Conservation (phyloP, 2,329 filamentous ascomycete genomes). For the Coniella lustricola region DNA sequence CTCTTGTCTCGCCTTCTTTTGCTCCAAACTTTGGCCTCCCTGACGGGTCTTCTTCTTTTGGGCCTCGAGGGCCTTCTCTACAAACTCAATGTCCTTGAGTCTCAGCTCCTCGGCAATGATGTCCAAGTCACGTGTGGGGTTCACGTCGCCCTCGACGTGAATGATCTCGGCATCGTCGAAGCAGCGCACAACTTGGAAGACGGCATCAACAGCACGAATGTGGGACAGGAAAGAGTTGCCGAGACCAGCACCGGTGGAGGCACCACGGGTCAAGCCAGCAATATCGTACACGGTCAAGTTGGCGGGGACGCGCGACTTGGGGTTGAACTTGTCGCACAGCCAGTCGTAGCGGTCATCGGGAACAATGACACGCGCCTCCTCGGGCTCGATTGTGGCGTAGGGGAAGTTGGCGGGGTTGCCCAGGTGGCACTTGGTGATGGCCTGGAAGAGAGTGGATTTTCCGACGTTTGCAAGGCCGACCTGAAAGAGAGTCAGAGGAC, state of each 20-base stretch:
- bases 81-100: constrained; percentile 98
- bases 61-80: constrained; percentile 88
- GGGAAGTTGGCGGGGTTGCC: constrained; percentile 99
- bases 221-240: constrained; percentile 98
- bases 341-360: constrained; percentile 95
- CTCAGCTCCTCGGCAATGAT: constrained; percentile 97
- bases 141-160: constrained; percentile 97
- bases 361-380: constrained; percentile 95
- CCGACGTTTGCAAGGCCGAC: constrained; percentile 98
- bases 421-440: constrained; percentile 94
- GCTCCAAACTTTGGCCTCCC: constrained; percentile 91
- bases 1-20: constrained; percentile 95
- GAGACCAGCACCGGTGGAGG: constrained; percentile 93
- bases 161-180: constrained; percentile 99
- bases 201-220: constrained; percentile 95
- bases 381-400: constrained; percentile 97
- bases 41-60: constrained; percentile 90
- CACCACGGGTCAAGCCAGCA: constrained; percentile 89
- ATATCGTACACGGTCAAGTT: constrained; percentile 99
- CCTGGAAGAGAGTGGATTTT: constrained; percentile 99
- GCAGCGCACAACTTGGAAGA: constrained; percentile 93
- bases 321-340: constrained; percentile 93
- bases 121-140: constrained; percentile 86
- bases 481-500: constrained; percentile 46
- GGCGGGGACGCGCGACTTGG: constrained; percentile 93